Conservation (phyloP, 139 green algal genomes). For the Micractinium sp. region DNA sequence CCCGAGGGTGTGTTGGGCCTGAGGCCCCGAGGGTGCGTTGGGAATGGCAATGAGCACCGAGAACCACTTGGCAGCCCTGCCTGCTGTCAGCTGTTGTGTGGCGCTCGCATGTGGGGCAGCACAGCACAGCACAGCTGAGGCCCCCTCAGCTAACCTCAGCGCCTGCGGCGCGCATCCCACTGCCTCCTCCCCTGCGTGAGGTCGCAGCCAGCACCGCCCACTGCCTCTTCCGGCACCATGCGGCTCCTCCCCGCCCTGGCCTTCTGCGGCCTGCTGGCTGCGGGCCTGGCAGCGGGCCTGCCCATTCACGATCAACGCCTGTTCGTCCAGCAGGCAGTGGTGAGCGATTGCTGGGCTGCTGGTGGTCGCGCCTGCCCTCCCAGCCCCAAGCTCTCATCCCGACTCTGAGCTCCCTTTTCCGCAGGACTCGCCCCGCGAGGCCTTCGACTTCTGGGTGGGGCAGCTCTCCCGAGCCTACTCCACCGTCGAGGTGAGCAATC, state of each 20-base stretch:
- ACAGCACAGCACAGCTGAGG: not conserved
- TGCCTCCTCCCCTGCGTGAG: not conserved
- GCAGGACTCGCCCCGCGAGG: constrained; percentile 36
- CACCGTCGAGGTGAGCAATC: constrained; percentile 18
- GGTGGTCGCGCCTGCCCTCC: not conserved
- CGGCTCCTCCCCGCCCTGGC: not conserved
- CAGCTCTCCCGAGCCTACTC: constrained; percentile 22
- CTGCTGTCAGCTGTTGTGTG: too few relatives aligned
- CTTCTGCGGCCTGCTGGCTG: not conserved
- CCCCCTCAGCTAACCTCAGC: too few relatives aligned
- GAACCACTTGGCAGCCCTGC: not conserved
- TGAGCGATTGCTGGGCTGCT: constrained; percentile 6
- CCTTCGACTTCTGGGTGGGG: constrained; percentile 40
- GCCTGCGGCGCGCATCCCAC: not conserved
- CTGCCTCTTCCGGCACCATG: not conserved
- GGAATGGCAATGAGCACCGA: not conserved
- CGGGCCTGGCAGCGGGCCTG: not conserved
- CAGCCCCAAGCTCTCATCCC: not conserved
- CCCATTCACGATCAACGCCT: constrained; percentile 23
- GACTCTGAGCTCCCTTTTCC: not conserved
- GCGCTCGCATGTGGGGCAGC: not conserved
- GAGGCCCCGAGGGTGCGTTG: not conserved
- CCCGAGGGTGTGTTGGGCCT: not conserved
- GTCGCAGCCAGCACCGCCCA: not conserved
- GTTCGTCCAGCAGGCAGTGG: constrained; percentile 36